A percentile compares a stretch with the other conserved stretches of the same genome.
Evolutionary conservation across 129 eudicot species (phyloP).

Genomic region (Sambucus nigra): DNA sequence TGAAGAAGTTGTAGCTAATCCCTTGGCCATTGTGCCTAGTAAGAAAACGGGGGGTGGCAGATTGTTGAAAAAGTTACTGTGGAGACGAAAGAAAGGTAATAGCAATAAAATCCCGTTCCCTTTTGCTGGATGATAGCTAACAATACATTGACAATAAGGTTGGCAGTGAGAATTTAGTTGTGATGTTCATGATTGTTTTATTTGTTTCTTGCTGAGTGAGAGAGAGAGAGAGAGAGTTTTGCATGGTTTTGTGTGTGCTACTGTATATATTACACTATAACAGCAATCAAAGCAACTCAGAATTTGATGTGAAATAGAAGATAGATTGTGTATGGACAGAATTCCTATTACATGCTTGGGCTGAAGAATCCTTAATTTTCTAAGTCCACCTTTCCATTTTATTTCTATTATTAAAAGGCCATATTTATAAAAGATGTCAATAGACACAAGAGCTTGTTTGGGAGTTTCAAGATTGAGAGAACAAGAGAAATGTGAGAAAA

Average conservation of each 20-base stretch:
- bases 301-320: background rate
- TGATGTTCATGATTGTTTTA: background rate
- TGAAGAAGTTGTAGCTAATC: slow-evolving; percentile 29
- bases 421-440: too few relatives aligned
- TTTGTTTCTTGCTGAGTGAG: background rate
- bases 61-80: slow-evolving; percentile 43
- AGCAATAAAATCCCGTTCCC: slow-evolving; percentile 26
- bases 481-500: too few relatives aligned
- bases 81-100: slow-evolving; percentile 39
- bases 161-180: slow-evolving; percentile 13
- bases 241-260: background rate
- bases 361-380: too few relatives aligned
- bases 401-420: too few relatives aligned
- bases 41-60: slow-evolving; percentile 42
- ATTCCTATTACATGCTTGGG: too few relatives aligned
- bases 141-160: slow-evolving; percentile 7
- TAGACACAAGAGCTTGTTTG: too few relatives aligned
- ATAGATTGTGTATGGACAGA: background rate
- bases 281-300: background rate
- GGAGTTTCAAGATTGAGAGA: too few relatives aligned
- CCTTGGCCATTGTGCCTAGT: slow-evolving; percentile 52
- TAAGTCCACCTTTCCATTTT: too few relatives aligned
- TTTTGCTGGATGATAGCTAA: too few relatives aligned
- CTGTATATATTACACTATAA: background rate
- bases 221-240: background rate